phyloP scores from a whole-genome alignment of 371 early-diverging fungal genomes.

The Globomyces sp. region DNA sequence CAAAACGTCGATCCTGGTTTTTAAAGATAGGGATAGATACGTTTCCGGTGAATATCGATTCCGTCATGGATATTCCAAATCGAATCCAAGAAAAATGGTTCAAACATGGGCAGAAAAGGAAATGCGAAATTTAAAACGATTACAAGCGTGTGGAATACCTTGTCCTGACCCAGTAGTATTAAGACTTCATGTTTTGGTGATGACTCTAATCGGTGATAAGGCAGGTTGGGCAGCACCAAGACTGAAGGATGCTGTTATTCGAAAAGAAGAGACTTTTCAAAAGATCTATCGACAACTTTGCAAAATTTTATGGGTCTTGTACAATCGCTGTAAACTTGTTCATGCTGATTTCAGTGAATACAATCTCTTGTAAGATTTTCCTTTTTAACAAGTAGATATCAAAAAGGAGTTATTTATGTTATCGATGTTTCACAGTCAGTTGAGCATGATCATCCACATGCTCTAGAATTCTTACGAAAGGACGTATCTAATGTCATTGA shows the following conservation, averaged over 20 bases:
- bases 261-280: slow-evolving; percentile 62
- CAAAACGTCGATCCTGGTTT: slow-evolving; percentile 98
- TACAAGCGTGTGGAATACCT: slow-evolving; percentile 88
- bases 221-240: slow-evolving; percentile 89
- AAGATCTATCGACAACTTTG: slow-evolving; percentile 85
- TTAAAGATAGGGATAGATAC: slow-evolving; percentile 99
- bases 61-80: slow-evolving; percentile 90
- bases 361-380: slow-evolving; percentile 81
- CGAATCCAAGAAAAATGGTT: slow-evolving; percentile 99
- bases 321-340: slow-evolving; percentile 92
- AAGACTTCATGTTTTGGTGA: slow-evolving; percentile 95
- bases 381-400: slow-evolving; percentile 54
- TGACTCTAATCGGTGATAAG: slow-evolving; percentile 92
- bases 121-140: slow-evolving; percentile 93
- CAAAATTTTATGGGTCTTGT: slow-evolving; percentile 90
- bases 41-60: slow-evolving; percentile 98
- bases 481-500: slow-evolving; percentile 96
- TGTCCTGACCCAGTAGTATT: slow-evolving; percentile 94
- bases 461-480: slow-evolving; percentile 94
- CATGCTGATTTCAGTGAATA: slow-evolving; percentile 99
- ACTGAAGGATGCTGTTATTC: slow-evolving; percentile 91
- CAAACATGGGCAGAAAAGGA: slow-evolving; percentile 99
- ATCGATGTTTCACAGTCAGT: slow-evolving; percentile 99
- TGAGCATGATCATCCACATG: slow-evolving; percentile 99
- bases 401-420: slow-evolving; percentile 78